Evolutionary conservation across 768 basidiomycete genomes (phyloP).

Genomic region (Boletus huronensis): DNA sequence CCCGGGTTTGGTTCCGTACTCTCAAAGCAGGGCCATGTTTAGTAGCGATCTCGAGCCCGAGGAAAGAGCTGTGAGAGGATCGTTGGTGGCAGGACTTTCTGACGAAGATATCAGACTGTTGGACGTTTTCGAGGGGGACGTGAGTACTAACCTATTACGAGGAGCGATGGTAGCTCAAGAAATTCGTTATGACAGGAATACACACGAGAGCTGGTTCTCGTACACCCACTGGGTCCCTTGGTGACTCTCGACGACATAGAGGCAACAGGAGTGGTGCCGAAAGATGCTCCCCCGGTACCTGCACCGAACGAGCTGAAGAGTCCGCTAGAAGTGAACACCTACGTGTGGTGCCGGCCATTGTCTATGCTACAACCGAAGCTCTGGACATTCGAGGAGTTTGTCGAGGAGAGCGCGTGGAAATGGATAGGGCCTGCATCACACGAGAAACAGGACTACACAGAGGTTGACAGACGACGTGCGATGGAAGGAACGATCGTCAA

Average conservation of each 20-base stretch:
- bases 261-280: slow-evolving; percentile 34
- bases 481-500: slow-evolving; percentile 34
- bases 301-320: slow-evolving; percentile 30
- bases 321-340: slow-evolving; percentile 58
- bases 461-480: slow-evolving; percentile 50
- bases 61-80: slow-evolving; percentile 73
- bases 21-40: slow-evolving; percentile 46
- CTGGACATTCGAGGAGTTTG: slow-evolving; percentile 85
- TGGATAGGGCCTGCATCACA: slow-evolving; percentile 56
- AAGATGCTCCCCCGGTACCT: slow-evolving; percentile 42
- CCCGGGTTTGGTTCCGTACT: slow-evolving; percentile 72
- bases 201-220: slow-evolving; percentile 46
- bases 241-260: slow-evolving; percentile 28
- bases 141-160: slow-evolving; percentile 31
- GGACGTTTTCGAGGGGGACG: slow-evolving; percentile 82
- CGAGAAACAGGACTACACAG: slow-evolving; percentile 41
- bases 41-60: slow-evolving; percentile 49
- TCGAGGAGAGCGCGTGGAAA: slow-evolving; percentile 69
- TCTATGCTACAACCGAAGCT: slow-evolving; percentile 49
- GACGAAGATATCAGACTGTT: slow-evolving; percentile 59
- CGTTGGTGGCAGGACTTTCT: slow-evolving; percentile 71
- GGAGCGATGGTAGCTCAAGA: neutral
- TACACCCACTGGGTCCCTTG: slow-evolving; percentile 52
- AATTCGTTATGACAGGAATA: slow-evolving; percentile 63
- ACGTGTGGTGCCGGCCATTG: slow-evolving; percentile 56